Base-by-base conservation (phyloP, 2,329 filamentous ascomycete species). In the Cryphonectria radicalis region DNA sequence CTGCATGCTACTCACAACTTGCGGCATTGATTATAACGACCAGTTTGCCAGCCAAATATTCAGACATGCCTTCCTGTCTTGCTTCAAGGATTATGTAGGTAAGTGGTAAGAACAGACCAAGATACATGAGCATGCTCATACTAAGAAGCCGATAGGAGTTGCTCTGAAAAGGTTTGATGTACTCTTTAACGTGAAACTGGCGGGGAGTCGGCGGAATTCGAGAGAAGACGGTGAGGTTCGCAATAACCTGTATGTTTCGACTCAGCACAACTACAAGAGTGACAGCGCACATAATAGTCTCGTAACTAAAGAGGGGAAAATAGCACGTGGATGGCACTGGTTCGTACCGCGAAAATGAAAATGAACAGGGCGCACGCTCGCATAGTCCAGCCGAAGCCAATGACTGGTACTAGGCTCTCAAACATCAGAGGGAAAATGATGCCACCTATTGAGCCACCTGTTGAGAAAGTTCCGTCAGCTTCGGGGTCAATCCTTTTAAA, bases 401-500 rank as follows among this genome's bases (percentile, higher is more conserved):
- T 69, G 25, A 28, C 32, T 25, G n/a, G 57, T 68, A 78, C 74
- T 6, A 79, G 73, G 22, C 75, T 74, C 42, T 65, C 66, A 40
- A 78, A 70, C 76, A 79, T 75, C 68, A 79, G 76, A 63, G 77
- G 77, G 70, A 78, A 78, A 53, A 78, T 69, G 68, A 79, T 75
- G 64, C 77, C 77, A 68, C 78, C 77, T 28, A 79, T 57, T 74
- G 77, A 35, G 74, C 74, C n/a, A 74, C 68, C 76, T 43, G 32
- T 76, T 37, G 32, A 25, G 13, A 25, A 28, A 28, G 1, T 13
- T 5, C 63, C 19, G 43, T 50, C 32, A 63, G 46, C 22, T 3
- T 8, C 3, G 17, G 8, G 10, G 8, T 13, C 1, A 25, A 40
- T 10, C 22, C 6, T 42, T 37, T 10, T 11, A 6, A 17, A 22